Conservation (phyloP, 2,329 filamentous ascomycete genomes). For the Amauroascus niger region DNA sequence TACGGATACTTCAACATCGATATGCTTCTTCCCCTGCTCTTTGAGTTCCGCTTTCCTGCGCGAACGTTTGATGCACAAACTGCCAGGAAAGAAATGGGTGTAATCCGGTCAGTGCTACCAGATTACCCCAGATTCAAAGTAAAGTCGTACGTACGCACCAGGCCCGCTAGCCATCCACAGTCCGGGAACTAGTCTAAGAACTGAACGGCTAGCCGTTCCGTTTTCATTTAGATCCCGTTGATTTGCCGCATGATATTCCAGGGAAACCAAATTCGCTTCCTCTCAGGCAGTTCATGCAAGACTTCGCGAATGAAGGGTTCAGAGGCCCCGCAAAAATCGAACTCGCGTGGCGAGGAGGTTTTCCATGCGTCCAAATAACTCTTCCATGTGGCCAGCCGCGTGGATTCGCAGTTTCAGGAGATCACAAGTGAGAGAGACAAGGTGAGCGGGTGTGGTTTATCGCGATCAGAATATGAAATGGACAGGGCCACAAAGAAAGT, state of each 20-base stretch:
- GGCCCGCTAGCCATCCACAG: slow-evolving; percentile 5
- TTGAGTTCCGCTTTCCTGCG: neutral
- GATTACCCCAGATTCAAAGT: slow-evolving; percentile 9
- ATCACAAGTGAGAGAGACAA: neutral
- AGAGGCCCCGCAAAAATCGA: neutral
- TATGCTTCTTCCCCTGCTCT: neutral
- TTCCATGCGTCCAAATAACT: neutral
- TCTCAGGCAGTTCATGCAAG: neutral
- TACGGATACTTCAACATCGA: neutral
- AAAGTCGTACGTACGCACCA: neutral
- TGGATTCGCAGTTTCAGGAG: neutral
- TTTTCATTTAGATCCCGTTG: slow-evolving; percentile 5
- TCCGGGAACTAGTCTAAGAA: neutral
- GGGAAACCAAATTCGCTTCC: neutral
- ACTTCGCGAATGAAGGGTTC: too few species aligned
- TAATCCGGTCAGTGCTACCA: slow-evolving; percentile 3
- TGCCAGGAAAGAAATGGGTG: neutral
- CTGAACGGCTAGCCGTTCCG: neutral
- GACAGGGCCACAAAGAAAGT: neutral
- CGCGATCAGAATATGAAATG: neutral
- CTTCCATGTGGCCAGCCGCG: neutral
- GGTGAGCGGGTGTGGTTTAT: neutral
- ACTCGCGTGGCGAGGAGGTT: neutral
- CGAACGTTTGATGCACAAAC: neutral
- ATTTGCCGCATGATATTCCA: neutral